Evolutionary conservation across 441 rosid genomes (phyloP), one percentile per base, ranked within the genome.

Genomic region (Erodium texanum): DNA sequence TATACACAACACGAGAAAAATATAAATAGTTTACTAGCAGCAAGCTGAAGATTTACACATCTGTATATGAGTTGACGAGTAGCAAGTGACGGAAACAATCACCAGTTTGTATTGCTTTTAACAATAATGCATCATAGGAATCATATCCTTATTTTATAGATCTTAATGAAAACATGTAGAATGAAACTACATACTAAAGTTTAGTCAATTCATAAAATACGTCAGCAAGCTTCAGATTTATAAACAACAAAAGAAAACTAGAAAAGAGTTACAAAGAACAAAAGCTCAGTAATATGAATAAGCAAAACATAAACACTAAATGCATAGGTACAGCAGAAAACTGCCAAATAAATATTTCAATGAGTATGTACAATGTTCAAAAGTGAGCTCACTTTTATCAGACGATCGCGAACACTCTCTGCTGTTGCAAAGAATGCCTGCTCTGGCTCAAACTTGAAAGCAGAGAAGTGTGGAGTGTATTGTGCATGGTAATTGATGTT

Each of bases 391-490:
- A 92, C 98, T 71, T 92, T 88, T 58, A 94, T 72, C 74, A 94
- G 92, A 68, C 93, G 94, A 82, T 92, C 98, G 0, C 99, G 89
- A 63, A 89, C 94, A 66, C 99, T 92, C 78, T 88, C 96, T 0
- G 96, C 98, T 0, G 98, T 85, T 41, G 98, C 92, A 71, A 72
- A 92, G 81, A 77, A 92, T 14, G 95, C 98, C 80, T 94, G 96
- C 76, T 92, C 99, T 0, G 90, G 88, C 68, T 87, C 92, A 41
- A 92, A 94, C 87, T 86, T 92, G 79, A 77, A 86, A 36, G 91
- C 94, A 8, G 97, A 94, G 80, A 94, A 94, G 82, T 94, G 99
- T 38, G 99, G 99, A 76, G 81, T 85, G 77, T 79, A 92, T 61
- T 79, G 85, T 11, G 86, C 87, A 69, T 92, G 99, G 82, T 89